Evolutionary conservation across 1,284 basidiomycete species (phyloP), one percentile per base, ranked within the genome.

Genomic region (Leucoagaricus sp.): DNA sequence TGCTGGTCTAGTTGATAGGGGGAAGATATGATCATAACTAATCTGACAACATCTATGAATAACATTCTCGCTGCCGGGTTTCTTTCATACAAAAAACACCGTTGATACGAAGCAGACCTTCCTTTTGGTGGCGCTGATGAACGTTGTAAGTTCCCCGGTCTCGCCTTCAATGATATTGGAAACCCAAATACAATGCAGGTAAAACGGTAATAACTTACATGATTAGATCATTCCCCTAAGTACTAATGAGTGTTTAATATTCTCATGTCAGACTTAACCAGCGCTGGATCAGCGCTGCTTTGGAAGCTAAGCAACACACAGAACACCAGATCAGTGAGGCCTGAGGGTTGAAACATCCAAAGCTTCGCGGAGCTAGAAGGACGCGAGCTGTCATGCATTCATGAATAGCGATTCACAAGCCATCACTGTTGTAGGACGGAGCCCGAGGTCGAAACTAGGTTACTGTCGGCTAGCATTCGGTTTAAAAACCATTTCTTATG

Each of bases 181-280:
- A 31, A 29, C 38, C 12, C 15, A 31, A 44, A 52, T 36, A 26
- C 31, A 31, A 23, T 26, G 33, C 51, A 6, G 51, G 44, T 26
- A 34, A 46, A 45, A 46, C 25, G 31, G 51, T 23, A 10, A 28
- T 38, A 13, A 31, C 23, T 34, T 31, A 38, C 26, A 53, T 34
- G 19, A 52, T 44, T 42, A 34, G 50, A 33, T 17, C 29, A 34
- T 31, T 7, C 17, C 23, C 40, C 19, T n/a, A 10, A 15, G 36
- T 23, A 21, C 40, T 21, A 41, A 23, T 7, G 17, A 21, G 12
- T 21, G n/a, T 41, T 41, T 41, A 45, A 46, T 13, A 8, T 42
- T 46, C 42, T 53, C 41, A 53, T 53, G 51, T 15, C 51, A 45
- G 41, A n/a, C n/a, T n/a, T n/a, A n/a, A n/a, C n/a, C 51, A 23